A percentile compares a stretch with the other conserved stretches of the same genome.
Conservation (phyloP, 108 stramenopile genomes). For the Asterionellopsis glacialis region DNA sequence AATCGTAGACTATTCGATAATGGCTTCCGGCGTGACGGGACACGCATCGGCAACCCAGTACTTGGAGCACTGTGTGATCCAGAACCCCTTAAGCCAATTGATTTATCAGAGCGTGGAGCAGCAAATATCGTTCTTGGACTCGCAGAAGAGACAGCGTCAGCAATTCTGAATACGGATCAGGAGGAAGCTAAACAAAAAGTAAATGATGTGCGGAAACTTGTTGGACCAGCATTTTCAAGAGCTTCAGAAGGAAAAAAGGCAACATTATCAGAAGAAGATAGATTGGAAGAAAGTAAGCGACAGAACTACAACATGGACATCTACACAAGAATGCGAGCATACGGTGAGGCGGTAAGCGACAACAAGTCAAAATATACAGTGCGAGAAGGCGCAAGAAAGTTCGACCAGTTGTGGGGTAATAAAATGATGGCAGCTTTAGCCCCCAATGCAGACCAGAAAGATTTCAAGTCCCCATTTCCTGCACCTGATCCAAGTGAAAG, state of each 20-base stretch:
- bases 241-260: constrained; percentile 16
- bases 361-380: constrained; percentile 7
- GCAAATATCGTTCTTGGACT: constrained; percentile 14
- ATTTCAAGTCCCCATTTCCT: constrained; percentile 44
- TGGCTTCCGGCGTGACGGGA: constrained; percentile 52
- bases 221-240: constrained; percentile 47
- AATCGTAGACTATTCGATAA: constrained; percentile 54
- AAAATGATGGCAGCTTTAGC: constrained; percentile 28
- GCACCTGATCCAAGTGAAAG: constrained; percentile 32
- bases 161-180: constrained; percentile 2
- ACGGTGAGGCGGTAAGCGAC: constrained; percentile 19
- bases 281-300: constrained; percentile 19
- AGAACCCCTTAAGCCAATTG: constrained; percentile 25
- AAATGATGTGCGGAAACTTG: constrained; percentile 27
- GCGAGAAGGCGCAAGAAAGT: constrained; percentile 7
- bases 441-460: constrained; percentile 20
- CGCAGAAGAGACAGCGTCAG: constrained; percentile 14
- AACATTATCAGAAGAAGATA: constrained; percentile 26
- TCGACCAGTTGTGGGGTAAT: constrained; percentile 42
- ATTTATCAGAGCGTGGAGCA: constrained; percentile 10
- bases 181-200: constrained; percentile 17
- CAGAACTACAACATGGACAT: constrained; percentile 36
- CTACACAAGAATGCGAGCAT: constrained; percentile 42
- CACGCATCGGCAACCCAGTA: constrained; percentile 51
- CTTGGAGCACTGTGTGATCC: constrained; percentile 45